These are phyloP conservation scores for Aspergillus unguis DNA, from an alignment of 2,329 filamentous ascomycete genomes.

Conservation along the genomic window DNA sequence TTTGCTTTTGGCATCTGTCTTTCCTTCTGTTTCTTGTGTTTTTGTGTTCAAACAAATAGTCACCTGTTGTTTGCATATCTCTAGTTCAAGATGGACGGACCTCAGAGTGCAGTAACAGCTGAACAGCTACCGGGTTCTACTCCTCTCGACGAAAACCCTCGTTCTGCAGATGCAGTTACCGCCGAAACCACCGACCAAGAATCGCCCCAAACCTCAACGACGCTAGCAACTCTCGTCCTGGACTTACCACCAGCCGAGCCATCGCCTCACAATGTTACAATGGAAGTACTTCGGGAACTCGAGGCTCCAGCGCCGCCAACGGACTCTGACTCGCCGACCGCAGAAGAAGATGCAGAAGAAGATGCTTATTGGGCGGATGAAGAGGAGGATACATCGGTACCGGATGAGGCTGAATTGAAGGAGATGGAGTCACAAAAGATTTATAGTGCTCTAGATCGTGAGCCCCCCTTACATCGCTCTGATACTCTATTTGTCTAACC, in stretches of 20 bases:
- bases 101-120: slow-evolving; percentile 12
- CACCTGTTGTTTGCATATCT: not conserved
- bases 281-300: not conserved
- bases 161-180: slow-evolving; percentile 3
- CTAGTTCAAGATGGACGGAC: slow-evolving; percentile 17
- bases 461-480: slow-evolving; percentile 16
- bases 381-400: slow-evolving; percentile 54
- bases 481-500: slow-evolving; percentile 2
- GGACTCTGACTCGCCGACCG: slow-evolving; percentile 15
- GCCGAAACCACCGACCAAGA: slow-evolving; percentile 13
- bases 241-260: slow-evolving; percentile 1
- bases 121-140: slow-evolving; percentile 16
- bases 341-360: slow-evolving; percentile 25
- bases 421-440: slow-evolving; percentile 52
- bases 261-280: slow-evolving; percentile 1
- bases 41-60: not conserved
- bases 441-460: slow-evolving; percentile 54
- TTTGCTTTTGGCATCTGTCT: not conserved
- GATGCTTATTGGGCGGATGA: slow-evolving; percentile 53
- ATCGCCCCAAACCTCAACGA: slow-evolving; percentile 2
- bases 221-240: not conserved
- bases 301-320: slow-evolving; percentile 9
- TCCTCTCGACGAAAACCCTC: slow-evolving; percentile 13
- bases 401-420: slow-evolving; percentile 57
- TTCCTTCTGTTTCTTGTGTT: not conserved